Evolutionary conservation across 2,329 filamentous ascomycete genomes (phyloP).

Genomic region (Xylariaceae sp.): DNA sequence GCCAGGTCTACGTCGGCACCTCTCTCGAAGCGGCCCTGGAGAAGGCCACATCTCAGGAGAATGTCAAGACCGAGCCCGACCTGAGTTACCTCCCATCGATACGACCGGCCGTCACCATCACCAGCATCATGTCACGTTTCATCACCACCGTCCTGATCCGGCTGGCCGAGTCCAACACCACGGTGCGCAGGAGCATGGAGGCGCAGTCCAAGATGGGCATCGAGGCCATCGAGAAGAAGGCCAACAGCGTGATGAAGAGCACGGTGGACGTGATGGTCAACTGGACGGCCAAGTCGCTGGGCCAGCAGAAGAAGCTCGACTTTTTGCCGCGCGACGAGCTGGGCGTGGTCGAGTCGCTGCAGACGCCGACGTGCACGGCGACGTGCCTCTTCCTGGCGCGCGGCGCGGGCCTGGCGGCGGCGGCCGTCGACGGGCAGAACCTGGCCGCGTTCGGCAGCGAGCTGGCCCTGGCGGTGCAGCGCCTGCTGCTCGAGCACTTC

Average conservation of each 20-base stretch:
- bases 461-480: constrained; percentile 69
- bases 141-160: constrained; percentile 86
- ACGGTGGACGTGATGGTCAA: constrained; percentile 62
- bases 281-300: constrained; percentile 66
- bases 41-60: constrained; percentile 68
- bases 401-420: constrained; percentile 53
- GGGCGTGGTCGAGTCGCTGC: constrained; percentile 60
- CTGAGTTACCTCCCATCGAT: constrained; percentile 74
- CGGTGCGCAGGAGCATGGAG: constrained; percentile 82
- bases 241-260: constrained; percentile 52
- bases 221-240: constrained; percentile 76
- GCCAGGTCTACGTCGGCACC: constrained; percentile 68
- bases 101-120: constrained; percentile 76
- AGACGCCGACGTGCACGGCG: constrained; percentile 76
- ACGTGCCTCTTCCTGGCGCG: constrained; percentile 74
- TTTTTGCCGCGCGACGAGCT: constrained; percentile 80
- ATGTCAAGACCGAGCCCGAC: constrained; percentile 76
- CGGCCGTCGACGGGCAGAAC: constrained; percentile 76
- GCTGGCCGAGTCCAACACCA: constrained; percentile 81
- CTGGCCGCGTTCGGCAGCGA: constrained; percentile 76
- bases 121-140: constrained; percentile 88
- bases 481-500: constrained; percentile 82
- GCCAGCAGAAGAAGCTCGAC: constrained; percentile 77
- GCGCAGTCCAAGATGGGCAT: constrained; percentile 69
- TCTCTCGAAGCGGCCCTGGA: constrained; percentile 64